Percentiles rank a stretch among this genome's conserved stretches.
These are phyloP conservation scores for Solanum pimpinellifolium DNA, from an alignment of 257 asterid species.

Conservation along the genomic window DNA sequence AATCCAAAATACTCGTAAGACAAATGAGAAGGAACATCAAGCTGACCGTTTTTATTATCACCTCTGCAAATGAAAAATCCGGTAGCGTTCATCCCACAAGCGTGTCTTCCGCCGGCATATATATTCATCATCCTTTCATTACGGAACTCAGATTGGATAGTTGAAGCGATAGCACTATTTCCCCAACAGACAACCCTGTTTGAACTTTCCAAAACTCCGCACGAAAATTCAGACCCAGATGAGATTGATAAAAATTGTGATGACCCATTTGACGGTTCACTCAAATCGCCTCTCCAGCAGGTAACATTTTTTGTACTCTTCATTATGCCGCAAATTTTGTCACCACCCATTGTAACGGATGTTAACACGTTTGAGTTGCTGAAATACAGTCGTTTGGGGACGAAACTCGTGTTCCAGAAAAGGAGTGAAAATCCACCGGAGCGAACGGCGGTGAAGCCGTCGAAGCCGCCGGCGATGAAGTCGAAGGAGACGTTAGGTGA, in stretches of 20 bases:
- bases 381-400: slow-evolving; percentile 42
- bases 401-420: slow-evolving; percentile 45
- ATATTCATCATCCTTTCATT: slow-evolving; percentile 40
- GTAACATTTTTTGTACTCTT: slow-evolving; percentile 18
- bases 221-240: slow-evolving; percentile 56
- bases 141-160: slow-evolving; percentile 31
- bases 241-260: slow-evolving; percentile 30
- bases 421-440: slow-evolving; percentile 57
- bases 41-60: slow-evolving; percentile 35
- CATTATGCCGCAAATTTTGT: slow-evolving; percentile 49
- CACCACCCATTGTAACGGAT: slow-evolving; percentile 42
- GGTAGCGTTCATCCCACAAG: slow-evolving; percentile 41
- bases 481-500: slow-evolving; percentile 45
- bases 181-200: slow-evolving; percentile 66
- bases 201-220: slow-evolving; percentile 30
- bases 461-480: slow-evolving; percentile 59
- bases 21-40: slow-evolving; percentile 35
- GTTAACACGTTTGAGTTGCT: slow-evolving; percentile 24
- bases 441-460: slow-evolving; percentile 54
- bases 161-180: slow-evolving; percentile 1
- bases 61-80: slow-evolving; percentile 61
- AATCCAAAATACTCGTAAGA: slow-evolving; percentile 25
- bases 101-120: slow-evolving; percentile 54
- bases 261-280: slow-evolving; percentile 2
- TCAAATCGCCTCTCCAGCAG: slow-evolving; percentile 56